Percentiles rank a stretch among this genome's conserved stretches.
phyloP scores from a whole-genome alignment of 148 eudicot genomes.

The Spergularia bocconei region DNA sequence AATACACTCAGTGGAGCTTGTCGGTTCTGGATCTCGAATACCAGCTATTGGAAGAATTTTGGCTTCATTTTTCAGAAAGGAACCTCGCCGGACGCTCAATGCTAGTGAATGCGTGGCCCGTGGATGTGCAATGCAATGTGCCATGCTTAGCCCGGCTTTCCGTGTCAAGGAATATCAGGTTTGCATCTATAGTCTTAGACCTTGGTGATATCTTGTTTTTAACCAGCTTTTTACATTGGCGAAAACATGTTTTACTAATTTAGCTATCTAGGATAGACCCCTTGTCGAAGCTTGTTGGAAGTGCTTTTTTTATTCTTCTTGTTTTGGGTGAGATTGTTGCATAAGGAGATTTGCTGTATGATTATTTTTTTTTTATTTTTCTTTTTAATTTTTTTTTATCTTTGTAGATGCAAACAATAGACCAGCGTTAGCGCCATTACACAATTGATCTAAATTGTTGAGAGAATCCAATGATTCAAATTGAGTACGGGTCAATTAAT shows the following conservation, averaged over 20 bases:
- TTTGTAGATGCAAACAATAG: too few species aligned
- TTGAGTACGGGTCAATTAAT: too few species aligned
- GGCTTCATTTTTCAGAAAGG: constrained; percentile 51
- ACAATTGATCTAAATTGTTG: too few species aligned
- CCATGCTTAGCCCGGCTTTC: constrained; percentile 83
- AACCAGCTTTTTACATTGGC: neutral
- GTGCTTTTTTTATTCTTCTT: neutral
- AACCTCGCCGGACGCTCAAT: constrained; percentile 71
- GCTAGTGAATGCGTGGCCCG: constrained; percentile 98
- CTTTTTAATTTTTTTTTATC: neutral
- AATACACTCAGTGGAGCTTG: constrained; percentile 81
- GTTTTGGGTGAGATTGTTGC: neutral
- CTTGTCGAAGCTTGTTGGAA: too few species aligned
- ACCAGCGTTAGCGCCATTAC: too few species aligned
- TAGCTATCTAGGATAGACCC: too few species aligned
- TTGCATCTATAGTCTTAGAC: constrained; percentile 25
- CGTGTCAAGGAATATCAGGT: constrained; percentile 96
- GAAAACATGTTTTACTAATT: too few species aligned
- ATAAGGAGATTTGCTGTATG: neutral
- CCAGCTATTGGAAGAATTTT: constrained; percentile 65
- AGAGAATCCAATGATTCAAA: too few species aligned
- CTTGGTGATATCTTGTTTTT: neutral
- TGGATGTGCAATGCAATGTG: constrained; percentile 95
- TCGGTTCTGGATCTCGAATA: constrained; percentile 92
- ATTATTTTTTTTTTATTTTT: neutral